These are phyloP conservation scores for Neurospora sp. DNA, from an alignment of 495 filamentous ascomycete genomes.

Conservation along the genomic window DNA sequence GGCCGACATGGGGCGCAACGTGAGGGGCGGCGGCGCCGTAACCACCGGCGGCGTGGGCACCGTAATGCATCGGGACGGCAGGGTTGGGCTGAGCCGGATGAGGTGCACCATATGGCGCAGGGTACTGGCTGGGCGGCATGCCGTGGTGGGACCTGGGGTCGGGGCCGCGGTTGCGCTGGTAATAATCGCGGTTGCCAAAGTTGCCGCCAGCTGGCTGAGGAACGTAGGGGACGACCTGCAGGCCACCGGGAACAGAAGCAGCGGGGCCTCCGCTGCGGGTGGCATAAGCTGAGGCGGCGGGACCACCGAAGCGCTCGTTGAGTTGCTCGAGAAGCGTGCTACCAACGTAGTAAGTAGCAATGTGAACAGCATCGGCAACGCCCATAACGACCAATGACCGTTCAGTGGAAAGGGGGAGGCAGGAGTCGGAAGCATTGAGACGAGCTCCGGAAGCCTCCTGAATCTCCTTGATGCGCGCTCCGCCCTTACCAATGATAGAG, in stretches of 20 bases:
- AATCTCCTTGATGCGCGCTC: constrained; percentile 92
- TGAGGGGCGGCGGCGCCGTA: constrained; percentile 69
- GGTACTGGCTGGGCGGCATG: constrained; percentile 32
- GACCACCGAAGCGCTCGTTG: constrained; percentile 89
- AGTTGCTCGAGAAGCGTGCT: constrained; percentile 93
- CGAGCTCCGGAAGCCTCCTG: constrained; percentile 95
- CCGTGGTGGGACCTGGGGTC: constrained; percentile 50
- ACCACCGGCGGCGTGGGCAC: constrained; percentile 30
- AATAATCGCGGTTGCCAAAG: constrained; percentile 85
- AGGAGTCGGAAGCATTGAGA: constrained; percentile 91
- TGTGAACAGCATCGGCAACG: constrained; percentile 91
- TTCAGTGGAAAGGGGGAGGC: constrained; percentile 87
- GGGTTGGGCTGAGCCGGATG: constrained; percentile 51
- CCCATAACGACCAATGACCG: constrained; percentile 91
- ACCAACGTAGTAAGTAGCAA: constrained; percentile 95
- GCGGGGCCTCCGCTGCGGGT: constrained; percentile 89
- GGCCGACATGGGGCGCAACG: constrained; percentile 46
- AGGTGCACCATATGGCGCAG: constrained; percentile 55
- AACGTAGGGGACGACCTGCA: constrained; percentile 94
- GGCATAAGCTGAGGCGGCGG: constrained; percentile 92
- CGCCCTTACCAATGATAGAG: constrained; percentile 95
- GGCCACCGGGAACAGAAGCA: constrained; percentile 86
- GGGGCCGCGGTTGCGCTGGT: constrained; percentile 51
- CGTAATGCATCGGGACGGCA: constrained; percentile 64
- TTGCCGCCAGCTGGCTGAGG: constrained; percentile 87